Evolutionary conservation across 2,329 filamentous ascomycete genomes (phyloP), one percentile per base, ranked within the genome.

Genomic region (Botrytis fragariae): DNA sequence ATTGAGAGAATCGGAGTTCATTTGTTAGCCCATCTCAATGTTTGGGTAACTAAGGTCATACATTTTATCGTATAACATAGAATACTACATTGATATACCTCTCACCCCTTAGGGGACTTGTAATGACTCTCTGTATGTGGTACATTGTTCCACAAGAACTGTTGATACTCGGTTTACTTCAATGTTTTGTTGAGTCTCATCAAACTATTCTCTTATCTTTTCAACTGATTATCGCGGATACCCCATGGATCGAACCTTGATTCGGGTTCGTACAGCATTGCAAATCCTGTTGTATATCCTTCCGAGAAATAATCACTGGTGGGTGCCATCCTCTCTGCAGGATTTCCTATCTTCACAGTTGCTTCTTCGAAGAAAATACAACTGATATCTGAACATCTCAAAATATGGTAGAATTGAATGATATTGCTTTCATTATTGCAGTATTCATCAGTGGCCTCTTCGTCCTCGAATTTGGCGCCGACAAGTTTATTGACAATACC

Each of bases 401-500:
- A 57, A 48, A 45, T 2, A 77, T 78, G 76, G 25, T 68, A 54
- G 73, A 75, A 61, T 70, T 45, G n/a, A 73, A 79, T 67, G 73
- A 62, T 62, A 60, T 77, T 12, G 70, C 61, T 25, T 86, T 84
- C 78, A 84, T 85, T 74, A 76, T 82, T 54, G 82, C 81, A 25
- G 80, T 81, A 39, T 85, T 87, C 72, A 78, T 86, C 61, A 81
- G 82, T 18, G 82, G 82, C 1, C 80, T 87, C 0, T 87, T 87
- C 75, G 77, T 88, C 82, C 83, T 88, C 54, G 86, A 88, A 75
- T 84, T 80, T 74, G 86, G 86, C 14, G 85, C 86, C 35, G 86
- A 88, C 77, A 84, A 84, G 69, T 87, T 88, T 78, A 82, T 88
- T 74, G 83, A 86, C 74, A 84, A 87, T 71, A 86, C 86, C 9